Evolutionary conservation across 768 basidiomycete genomes (phyloP).

Genomic region (Rossbeevera mucosa): DNA sequence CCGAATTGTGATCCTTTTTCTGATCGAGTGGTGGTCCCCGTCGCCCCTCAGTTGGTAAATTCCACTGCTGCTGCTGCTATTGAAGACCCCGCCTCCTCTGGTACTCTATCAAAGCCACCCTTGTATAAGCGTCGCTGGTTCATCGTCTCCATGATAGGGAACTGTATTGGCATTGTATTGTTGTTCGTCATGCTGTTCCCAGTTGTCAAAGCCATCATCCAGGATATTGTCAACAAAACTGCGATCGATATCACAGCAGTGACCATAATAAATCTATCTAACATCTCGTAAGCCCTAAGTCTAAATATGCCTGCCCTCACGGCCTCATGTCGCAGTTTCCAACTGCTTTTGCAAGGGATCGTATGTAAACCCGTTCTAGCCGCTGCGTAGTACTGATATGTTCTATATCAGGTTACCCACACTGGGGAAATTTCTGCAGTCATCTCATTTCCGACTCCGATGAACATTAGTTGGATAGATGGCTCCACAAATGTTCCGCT

Average conservation of each 20-base stretch:
- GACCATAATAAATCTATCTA: constrained; percentile 48
- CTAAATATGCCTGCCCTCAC: neutral
- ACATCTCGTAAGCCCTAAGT: constrained; percentile 47
- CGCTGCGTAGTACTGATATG: neutral
- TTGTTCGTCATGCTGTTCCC: constrained; percentile 68
- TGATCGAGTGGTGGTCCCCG: constrained; percentile 6
- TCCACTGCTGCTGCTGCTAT: neutral
- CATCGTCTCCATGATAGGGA: constrained; percentile 48
- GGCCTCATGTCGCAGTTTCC: constrained; percentile 39
- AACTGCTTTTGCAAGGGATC: constrained; percentile 47
- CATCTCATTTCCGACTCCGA: constrained; percentile 55
- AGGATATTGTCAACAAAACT: constrained; percentile 55
- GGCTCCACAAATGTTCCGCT: constrained; percentile 43
- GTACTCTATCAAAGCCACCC: constrained; percentile 29
- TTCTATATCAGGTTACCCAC: constrained; percentile 48
- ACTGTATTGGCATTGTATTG: constrained; percentile 53
- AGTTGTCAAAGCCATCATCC: constrained; percentile 61
- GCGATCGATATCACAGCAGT: constrained; percentile 51
- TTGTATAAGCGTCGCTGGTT: constrained; percentile 63
- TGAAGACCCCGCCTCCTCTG: neutral
- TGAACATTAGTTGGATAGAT: constrained; percentile 58
- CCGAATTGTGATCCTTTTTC: constrained; percentile 1
- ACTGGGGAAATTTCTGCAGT: constrained; percentile 61
- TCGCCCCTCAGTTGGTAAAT: neutral
- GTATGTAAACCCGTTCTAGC: constrained; percentile 30